Conservation (phyloP, 140 eudicot genomes). For the Oenanthe javanica region DNA sequence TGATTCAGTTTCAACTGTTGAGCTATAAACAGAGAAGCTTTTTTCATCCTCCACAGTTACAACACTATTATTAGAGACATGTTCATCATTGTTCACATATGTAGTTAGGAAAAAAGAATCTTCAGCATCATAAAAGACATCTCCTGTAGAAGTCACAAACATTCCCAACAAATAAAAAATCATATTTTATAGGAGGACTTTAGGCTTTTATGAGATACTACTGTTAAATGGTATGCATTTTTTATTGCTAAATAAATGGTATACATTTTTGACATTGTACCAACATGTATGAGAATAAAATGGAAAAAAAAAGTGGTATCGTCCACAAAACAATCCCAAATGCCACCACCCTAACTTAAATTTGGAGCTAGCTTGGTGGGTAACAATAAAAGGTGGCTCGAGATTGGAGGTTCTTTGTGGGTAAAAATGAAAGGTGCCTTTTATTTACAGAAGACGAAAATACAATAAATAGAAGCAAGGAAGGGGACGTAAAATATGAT, state of each 20-base stretch:
- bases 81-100: slow-evolving; percentile 18
- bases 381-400: no score
- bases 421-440: background rate
- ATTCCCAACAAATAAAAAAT: background rate
- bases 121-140: slow-evolving; percentile 65
- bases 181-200: background rate
- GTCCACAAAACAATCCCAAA: background rate
- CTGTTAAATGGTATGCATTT: background rate
- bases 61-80: slow-evolving; percentile 5
- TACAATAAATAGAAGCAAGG: background rate
- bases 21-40: slow-evolving; percentile 12
- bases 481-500: background rate
- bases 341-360: background rate
- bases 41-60: slow-evolving; percentile 16
- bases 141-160: slow-evolving; percentile 39
- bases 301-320: background rate
- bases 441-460: background rate
- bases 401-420: no score
- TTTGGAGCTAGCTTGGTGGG: background rate
- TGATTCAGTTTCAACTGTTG: slow-evolving; percentile 26
- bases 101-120: slow-evolving; percentile 30
- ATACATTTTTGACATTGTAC: background rate
- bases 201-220: background rate
- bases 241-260: background rate
- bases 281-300: background rate